phyloP scores from a whole-genome alignment of 106 monocot genomes.

The Gastrodia elata region DNA sequence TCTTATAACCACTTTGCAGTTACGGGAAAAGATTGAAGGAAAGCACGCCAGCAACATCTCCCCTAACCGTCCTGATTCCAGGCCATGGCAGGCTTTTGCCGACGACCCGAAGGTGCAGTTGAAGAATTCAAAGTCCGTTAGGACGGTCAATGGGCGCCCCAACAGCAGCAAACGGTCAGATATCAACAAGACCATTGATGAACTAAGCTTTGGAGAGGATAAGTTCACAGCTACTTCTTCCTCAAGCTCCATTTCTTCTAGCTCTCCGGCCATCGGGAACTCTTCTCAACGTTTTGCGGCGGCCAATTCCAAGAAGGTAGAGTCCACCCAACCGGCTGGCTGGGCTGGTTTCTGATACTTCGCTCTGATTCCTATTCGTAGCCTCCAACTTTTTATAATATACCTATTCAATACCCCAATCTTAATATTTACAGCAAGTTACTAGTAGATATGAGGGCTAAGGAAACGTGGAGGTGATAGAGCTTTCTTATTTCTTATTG shows the following conservation, averaged over 20 bases:
- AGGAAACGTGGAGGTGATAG: too few species aligned
- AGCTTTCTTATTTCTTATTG: too few species aligned
- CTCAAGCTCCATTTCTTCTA: conserved; percentile 11
- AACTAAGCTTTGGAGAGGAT: conserved; percentile 59
- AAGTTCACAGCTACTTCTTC: conserved; percentile 44
- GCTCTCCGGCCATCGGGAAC: conserved; percentile 14
- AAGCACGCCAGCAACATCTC: conserved; percentile 32
- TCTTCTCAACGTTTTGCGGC: conserved; percentile 24
- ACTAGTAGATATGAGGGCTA: too few species aligned
- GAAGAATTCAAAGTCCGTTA: conserved; percentile 52
- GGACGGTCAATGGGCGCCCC: conserved; percentile 37
- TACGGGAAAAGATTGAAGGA: conserved; percentile 76
- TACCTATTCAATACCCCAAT: too few species aligned
- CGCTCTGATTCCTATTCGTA: neutral
- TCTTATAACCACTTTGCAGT: conserved; percentile 26
- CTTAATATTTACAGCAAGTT: too few species aligned
- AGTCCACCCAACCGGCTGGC: conserved; percentile 55
- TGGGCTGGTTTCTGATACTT: conserved; percentile 74
- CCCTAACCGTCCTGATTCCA: conserved; percentile 43
- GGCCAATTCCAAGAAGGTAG: conserved; percentile 26
- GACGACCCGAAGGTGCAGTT: conserved; percentile 36
- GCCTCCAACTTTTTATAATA: too few species aligned
- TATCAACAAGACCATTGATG: neutral
- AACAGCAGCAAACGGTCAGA: conserved; percentile 14
- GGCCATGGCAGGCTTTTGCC: conserved; percentile 66